These are phyloP conservation scores for Macrophomina tecta DNA, from an alignment of 2,329 filamentous ascomycete species.

Conservation along the genomic window DNA sequence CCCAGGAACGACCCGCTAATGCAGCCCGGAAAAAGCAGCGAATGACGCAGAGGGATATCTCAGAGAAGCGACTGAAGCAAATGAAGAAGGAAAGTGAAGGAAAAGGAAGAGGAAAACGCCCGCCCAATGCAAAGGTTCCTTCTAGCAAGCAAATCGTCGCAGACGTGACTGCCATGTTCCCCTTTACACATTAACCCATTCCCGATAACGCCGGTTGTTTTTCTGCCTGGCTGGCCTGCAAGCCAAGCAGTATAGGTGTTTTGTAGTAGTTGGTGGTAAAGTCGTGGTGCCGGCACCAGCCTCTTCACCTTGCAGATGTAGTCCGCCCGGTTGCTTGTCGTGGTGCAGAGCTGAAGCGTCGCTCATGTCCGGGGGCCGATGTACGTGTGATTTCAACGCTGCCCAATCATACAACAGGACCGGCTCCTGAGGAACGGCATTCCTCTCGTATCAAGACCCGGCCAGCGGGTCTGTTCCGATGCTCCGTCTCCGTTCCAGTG, in stretches of 20 bases:
- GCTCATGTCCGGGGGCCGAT: slow-evolving; percentile 15
- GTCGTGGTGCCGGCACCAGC: slow-evolving; percentile 1
- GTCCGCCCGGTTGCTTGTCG: not conserved
- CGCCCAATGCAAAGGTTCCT: slow-evolving; percentile 23
- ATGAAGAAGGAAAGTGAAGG: not conserved
- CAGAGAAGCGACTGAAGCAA: not conserved
- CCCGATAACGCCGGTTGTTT: slow-evolving; percentile 12
- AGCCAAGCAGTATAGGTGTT: slow-evolving; percentile 11
- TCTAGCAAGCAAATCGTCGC: slow-evolving; percentile 19
- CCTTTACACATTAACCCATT: slow-evolving; percentile 22
- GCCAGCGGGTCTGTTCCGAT: slow-evolving; percentile 17
- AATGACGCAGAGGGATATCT: slow-evolving; percentile 23
- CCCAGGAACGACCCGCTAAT: slow-evolving; percentile 23
- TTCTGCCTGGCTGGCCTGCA: slow-evolving; percentile 7
- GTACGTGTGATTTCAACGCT: not conserved
- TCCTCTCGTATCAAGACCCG: slow-evolving; percentile 17
- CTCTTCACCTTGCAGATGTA: not conserved
- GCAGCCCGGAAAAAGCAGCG: slow-evolving; percentile 22
- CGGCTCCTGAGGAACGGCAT: not conserved
- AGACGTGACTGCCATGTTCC: slow-evolving; percentile 24
- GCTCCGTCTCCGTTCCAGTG: slow-evolving; percentile 17
- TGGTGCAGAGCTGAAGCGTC: not conserved
- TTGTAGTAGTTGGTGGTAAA: not conserved
- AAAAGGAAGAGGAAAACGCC: slow-evolving; percentile 3
- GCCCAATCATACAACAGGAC: slow-evolving; percentile 1